Evolutionary conservation across 2,329 filamentous ascomycete genomes (phyloP), one percentile per base, ranked within the genome.

Genomic region (Myriosclerotinia curreyana): DNA sequence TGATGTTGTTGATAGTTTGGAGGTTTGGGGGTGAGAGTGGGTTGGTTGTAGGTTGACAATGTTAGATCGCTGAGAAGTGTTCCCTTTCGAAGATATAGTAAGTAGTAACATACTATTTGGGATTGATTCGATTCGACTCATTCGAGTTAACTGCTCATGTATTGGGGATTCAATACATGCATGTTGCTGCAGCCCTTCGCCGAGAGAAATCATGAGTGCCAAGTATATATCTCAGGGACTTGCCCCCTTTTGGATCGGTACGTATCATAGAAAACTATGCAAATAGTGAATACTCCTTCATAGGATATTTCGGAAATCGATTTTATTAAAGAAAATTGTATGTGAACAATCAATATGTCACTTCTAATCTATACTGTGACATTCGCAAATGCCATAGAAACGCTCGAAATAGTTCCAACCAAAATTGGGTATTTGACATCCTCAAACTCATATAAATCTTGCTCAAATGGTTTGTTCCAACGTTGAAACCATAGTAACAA

Each of bases 401-500:
- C 15, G 15, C 25, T 15, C 25, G 38, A n/a, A 14, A 48, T 25
- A n/a, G 48, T 25, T 2, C 12, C 12, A 40, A 36, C 20, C 15
- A 20, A 14, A 20, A 5, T 20, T 34, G 49, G 38, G 38, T 54
- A 54, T 46, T 17, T 36, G 17, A 14, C 49, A 42, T 25, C 28
- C 20, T 11, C 28, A 53, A 54, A 5, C 12, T 5, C 0, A 28
- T 46, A 61, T 34, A 34, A 42, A 42, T 44, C 25, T 53, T 20
- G 28, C 49, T 34, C 14, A 14, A 34, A 20, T 31, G 11, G 12
- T 22, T 38, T 44, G 3, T 28, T 17, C 40, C 12, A 8, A 49
- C n/a, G 63, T 68, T 22, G 70, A 48, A 68, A 70, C 64, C 86
- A 42, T 83, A 80, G 70, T 86, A 77, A 25, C 82, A 79, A 68